A percentile compares a stretch with the other conserved stretches of the same genome.
phyloP scores from a whole-genome alignment of 805 yeast species.

The Cyberlindnera xishuangbannaensis region DNA sequence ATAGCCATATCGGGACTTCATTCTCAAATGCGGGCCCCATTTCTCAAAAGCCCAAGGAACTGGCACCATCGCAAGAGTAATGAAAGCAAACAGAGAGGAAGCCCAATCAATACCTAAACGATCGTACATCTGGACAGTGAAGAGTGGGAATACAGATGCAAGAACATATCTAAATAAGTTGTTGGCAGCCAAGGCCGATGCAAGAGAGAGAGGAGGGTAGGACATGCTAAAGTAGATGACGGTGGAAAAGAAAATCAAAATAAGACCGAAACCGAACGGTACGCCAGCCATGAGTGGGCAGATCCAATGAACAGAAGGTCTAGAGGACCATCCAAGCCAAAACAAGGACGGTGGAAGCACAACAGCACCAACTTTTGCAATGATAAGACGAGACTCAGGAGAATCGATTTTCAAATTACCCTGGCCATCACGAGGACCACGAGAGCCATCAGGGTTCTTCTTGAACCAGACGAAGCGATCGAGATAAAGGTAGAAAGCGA shows the following conservation, averaged over 20 bases:
- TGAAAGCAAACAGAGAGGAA: slow-evolving; percentile 54
- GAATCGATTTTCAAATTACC: slow-evolving; percentile 49
- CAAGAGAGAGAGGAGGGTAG: slow-evolving; percentile 71
- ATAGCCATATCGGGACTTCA: slow-evolving; percentile 52
- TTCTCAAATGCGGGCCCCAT: slow-evolving; percentile 55
- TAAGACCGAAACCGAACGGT: slow-evolving; percentile 70
- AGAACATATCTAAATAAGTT: slow-evolving; percentile 68
- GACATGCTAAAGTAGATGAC: slow-evolving; percentile 64
- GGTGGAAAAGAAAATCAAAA: slow-evolving; percentile 64
- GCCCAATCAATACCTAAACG: slow-evolving; percentile 79
- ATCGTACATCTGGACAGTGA: slow-evolving; percentile 78
- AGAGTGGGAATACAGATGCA: slow-evolving; percentile 79
- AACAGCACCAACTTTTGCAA: slow-evolving; percentile 63
- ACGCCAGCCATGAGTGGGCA: slow-evolving; percentile 73
- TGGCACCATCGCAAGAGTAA: slow-evolving; percentile 65
- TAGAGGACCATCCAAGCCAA: slow-evolving; percentile 81
- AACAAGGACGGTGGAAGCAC: slow-evolving; percentile 63
- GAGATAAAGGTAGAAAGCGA: slow-evolving; percentile 40
- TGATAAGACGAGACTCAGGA: slow-evolving; percentile 56
- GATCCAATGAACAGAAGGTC: slow-evolving; percentile 62
- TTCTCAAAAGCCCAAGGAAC: slow-evolving; percentile 65
- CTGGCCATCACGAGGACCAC: slow-evolving; percentile 41
- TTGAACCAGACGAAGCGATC: slow-evolving; percentile 48
- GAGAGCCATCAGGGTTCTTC: slow-evolving; percentile 56
- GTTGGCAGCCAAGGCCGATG: slow-evolving; percentile 89